phyloP scores from a whole-genome alignment of 2,329 filamentous ascomycete genomes.

The Pseudogymnoascus sp. region DNA sequence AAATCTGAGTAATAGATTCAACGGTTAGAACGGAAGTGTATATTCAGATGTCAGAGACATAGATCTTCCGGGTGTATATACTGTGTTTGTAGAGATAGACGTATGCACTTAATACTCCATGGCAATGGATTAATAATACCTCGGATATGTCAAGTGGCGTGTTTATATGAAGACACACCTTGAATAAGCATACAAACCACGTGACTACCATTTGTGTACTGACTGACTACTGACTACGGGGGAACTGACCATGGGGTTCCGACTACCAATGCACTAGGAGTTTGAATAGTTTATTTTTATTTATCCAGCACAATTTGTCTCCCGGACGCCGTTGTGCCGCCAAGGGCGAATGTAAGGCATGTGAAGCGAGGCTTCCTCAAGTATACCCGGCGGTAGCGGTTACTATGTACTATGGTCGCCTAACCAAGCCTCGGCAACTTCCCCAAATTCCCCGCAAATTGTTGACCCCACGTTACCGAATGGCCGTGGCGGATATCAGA shows the following conservation, averaged over 20 bases:
- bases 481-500: not conserved
- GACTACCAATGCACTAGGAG: not conserved
- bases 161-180: not conserved
- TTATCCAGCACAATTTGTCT: not conserved
- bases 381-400: not conserved
- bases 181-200: not conserved
- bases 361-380: not conserved
- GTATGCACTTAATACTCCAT: conserved; percentile 4
- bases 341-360: not conserved
- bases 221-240: not conserved
- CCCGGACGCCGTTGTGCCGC: not conserved
- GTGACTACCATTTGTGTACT: not conserved
- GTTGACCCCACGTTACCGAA: not conserved
- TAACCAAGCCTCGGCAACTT: conserved; percentile 1
- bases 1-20: conserved; percentile 2
- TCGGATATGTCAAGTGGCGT: not conserved
- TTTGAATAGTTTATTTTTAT: not conserved
- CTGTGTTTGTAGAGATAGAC: conserved; percentile 2
- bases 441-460: conserved; percentile 1
- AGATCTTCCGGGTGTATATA: conserved; percentile 4
- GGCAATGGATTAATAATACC: conserved; percentile 2
- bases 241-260: not conserved
- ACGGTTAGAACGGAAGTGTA: not conserved
- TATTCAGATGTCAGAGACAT: not conserved
- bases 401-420: not conserved